Evolutionary conservation across 163 green algal genomes (phyloP).

Genomic region (Chlamydomonas reinhardtii): DNA sequence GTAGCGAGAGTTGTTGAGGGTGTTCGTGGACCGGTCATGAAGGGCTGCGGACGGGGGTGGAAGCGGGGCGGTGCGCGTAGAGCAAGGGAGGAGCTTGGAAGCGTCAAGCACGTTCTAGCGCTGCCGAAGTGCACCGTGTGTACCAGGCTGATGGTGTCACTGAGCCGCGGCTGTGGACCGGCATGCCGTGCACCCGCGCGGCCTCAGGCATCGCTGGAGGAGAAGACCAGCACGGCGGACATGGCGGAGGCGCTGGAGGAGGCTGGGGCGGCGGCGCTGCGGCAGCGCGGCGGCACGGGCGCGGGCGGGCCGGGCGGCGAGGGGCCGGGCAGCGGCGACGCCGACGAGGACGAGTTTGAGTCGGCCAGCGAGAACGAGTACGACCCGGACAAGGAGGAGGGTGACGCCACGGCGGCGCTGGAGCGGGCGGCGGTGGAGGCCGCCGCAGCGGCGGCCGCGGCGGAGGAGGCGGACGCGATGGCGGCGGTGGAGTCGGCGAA

Average conservation of each 20-base stretch:
- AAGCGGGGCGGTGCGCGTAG: no score
- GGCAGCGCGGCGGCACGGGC: neutral
- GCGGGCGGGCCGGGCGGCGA: neutral
- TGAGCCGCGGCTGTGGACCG: no score
- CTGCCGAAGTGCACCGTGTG: no score
- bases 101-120: no score
- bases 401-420: constrained; percentile 13
- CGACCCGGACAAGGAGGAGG: constrained; percentile 14
- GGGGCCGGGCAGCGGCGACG: neutral
- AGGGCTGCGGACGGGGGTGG: no score
- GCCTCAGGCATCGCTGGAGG: constrained; percentile 14
- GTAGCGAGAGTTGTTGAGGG: no score
- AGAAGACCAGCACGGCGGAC: constrained; percentile 36
- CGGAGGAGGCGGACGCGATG: neutral
- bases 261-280: neutral
- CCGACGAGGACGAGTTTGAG: constrained; percentile 43
- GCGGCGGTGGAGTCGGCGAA: no score
- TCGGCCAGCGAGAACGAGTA: constrained; percentile 51
- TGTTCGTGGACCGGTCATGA: no score
- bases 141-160: no score
- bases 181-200: no score
- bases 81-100: no score
- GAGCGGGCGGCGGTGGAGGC: constrained; percentile 14
- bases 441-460: neutral
- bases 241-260: constrained; percentile 1